Evolutionary conservation across 805 yeast species (phyloP).

Genomic region (Candida saitoana): DNA sequence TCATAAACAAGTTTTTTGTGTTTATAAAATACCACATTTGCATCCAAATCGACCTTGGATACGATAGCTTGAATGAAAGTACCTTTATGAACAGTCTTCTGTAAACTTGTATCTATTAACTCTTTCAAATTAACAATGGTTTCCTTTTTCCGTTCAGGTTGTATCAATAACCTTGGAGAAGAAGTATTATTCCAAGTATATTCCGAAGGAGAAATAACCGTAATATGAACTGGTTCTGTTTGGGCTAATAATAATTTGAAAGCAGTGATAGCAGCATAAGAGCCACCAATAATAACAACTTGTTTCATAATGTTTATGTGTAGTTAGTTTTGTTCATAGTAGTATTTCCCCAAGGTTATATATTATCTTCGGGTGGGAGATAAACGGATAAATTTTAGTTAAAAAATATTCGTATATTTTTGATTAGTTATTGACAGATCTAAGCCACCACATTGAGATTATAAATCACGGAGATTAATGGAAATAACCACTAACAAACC

Average conservation of each 20-base stretch:
- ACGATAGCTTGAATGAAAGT: conserved; percentile 24
- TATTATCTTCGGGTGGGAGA: too few relatives aligned
- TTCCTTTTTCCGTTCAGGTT: conserved; percentile 17
- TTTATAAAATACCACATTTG: conserved; percentile 14
- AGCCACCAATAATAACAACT: conserved; percentile 35
- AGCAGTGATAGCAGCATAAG: conserved; percentile 30
- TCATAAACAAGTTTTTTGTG: conserved; percentile 21
- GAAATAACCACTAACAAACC: too few relatives aligned
- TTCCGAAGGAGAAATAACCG: conserved; percentile 23
- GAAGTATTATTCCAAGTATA: conserved; percentile 23
- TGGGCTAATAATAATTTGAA: conserved; percentile 16
- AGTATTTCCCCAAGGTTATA: too few relatives aligned
- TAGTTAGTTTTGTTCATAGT: too few relatives aligned
- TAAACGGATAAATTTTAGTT: too few relatives aligned
- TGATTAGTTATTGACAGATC: too few relatives aligned
- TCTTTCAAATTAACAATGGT: conserved; percentile 17
- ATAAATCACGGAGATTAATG: too few relatives aligned
- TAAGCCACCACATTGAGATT: too few relatives aligned
- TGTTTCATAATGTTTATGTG: conserved; percentile 7
- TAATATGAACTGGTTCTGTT: conserved; percentile 15
- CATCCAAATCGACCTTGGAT: conserved; percentile 21
- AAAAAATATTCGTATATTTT: too few relatives aligned
- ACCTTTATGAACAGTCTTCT: conserved; percentile 11
- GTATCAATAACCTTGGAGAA: conserved; percentile 30
- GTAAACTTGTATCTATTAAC: conserved; percentile 13